phyloP scores from a whole-genome alignment of 257 asterid species.

The Penstemon eatonii region DNA sequence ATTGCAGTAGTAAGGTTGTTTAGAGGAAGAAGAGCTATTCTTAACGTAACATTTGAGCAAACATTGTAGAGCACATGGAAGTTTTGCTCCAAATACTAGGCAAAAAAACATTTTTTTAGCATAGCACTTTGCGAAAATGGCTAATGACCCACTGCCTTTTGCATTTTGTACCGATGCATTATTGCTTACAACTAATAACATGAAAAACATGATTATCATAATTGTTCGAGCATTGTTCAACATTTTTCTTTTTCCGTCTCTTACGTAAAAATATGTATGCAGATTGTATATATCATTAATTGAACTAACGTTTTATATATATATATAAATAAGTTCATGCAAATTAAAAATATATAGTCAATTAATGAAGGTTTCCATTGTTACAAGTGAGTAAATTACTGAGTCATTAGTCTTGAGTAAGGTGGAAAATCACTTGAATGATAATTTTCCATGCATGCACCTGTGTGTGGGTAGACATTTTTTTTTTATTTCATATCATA shows the following conservation, averaged over 20 bases:
- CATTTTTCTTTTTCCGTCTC: not conserved
- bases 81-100: not conserved
- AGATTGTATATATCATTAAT: not conserved
- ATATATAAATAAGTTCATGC: not conserved
- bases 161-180: not conserved
- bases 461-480: too few species aligned
- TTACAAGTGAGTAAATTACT: not conserved
- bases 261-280: not conserved
- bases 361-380: not conserved
- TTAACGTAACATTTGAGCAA: constrained; percentile 18
- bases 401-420: not conserved
- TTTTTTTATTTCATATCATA: too few species aligned
- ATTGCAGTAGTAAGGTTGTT: constrained; percentile 16
- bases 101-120: constrained; percentile 3
- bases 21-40: too few species aligned
- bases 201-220: not conserved
- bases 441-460: constrained; percentile 1
- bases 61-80: constrained; percentile 23
- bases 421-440: not conserved
- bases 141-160: not conserved
- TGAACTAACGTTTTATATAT: not conserved
- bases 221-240: not conserved
- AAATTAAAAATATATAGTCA: not conserved
- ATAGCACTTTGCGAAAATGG: constrained; percentile 19
- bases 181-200: constrained; percentile 13